Percentiles rank a stretch among this genome's conserved stretches.
phyloP scores from a whole-genome alignment of 2,329 filamentous ascomycete genomes.

The Eutypella sp. region DNA sequence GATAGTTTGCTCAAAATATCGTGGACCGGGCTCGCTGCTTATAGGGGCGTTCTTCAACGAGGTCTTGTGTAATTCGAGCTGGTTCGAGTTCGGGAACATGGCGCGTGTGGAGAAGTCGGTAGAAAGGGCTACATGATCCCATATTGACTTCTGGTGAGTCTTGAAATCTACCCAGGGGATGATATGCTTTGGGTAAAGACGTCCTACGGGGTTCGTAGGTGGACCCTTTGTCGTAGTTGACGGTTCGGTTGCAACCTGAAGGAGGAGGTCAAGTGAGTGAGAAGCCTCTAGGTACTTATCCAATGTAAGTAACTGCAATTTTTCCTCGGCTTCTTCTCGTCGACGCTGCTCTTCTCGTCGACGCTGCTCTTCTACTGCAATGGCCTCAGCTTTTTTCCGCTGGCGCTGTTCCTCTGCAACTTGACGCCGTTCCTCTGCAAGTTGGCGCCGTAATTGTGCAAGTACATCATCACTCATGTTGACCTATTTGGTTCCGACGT shows the following conservation, averaged over 20 bases:
- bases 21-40: not conserved
- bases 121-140: not conserved
- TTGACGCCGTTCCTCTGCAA: not conserved
- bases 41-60: not conserved
- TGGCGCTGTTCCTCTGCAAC: not conserved
- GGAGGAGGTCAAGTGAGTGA: not conserved
- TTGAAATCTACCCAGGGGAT: not conserved
- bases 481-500: no score
- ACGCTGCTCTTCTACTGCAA: not conserved
- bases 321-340: not conserved
- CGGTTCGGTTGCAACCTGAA: not conserved
- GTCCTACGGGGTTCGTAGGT: not conserved
- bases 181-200: not conserved
- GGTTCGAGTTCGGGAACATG: not conserved
- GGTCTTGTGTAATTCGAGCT: not conserved
- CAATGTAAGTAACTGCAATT: not conserved
- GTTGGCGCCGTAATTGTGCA: not conserved
- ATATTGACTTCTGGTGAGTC: not conserved
- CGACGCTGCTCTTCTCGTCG: not conserved
- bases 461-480: no score
- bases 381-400: not conserved
- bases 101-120: not conserved
- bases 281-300: not conserved
- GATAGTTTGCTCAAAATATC: not conserved
- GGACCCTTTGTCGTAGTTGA: not conserved